These are phyloP conservation scores for Ceratocystis ficicola DNA, from an alignment of 2,329 filamentous ascomycete species.

Conservation along the genomic window DNA sequence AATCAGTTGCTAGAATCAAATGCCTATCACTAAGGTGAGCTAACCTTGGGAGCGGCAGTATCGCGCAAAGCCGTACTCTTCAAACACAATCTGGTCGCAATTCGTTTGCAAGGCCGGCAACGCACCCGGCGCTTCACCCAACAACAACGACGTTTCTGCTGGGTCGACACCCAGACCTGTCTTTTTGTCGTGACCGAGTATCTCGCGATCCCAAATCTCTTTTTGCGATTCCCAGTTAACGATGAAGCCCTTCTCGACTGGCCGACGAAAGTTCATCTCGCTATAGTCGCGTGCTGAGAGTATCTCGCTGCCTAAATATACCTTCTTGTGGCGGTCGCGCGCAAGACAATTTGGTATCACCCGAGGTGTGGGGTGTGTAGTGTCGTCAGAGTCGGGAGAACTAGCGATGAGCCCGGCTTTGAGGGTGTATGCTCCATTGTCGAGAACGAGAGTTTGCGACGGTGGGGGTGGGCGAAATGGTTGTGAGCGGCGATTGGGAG, in stretches of 20 bases:
- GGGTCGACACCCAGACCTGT: constrained; percentile 61
- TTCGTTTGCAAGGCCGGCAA: constrained; percentile 72
- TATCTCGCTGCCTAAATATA: constrained; percentile 70
- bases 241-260: constrained; percentile 86
- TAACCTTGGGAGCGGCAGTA: constrained; percentile 65
- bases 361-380: constrained; percentile 37
- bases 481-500: constrained; percentile 42
- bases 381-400: constrained; percentile 33
- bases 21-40: constrained; percentile 22
- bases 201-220: constrained; percentile 86
- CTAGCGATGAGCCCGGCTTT: constrained; percentile 67
- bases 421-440: constrained; percentile 84
- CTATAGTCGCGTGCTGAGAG: constrained; percentile 75
- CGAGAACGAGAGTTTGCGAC: constrained; percentile 65
- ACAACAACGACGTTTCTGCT: constrained; percentile 65
- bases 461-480: constrained; percentile 41
- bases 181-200: constrained; percentile 51
- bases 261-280: constrained; percentile 73
- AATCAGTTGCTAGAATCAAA: neutral
- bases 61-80: constrained; percentile 85
- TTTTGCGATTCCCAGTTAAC: constrained; percentile 96
- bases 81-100: constrained; percentile 93
- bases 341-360: constrained; percentile 82
- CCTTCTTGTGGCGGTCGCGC: constrained; percentile 63
- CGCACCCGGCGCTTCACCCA: constrained; percentile 77